phyloP scores from a whole-genome alignment of 2,329 filamentous ascomycete species.

The Scleromitrula shiraiana region DNA sequence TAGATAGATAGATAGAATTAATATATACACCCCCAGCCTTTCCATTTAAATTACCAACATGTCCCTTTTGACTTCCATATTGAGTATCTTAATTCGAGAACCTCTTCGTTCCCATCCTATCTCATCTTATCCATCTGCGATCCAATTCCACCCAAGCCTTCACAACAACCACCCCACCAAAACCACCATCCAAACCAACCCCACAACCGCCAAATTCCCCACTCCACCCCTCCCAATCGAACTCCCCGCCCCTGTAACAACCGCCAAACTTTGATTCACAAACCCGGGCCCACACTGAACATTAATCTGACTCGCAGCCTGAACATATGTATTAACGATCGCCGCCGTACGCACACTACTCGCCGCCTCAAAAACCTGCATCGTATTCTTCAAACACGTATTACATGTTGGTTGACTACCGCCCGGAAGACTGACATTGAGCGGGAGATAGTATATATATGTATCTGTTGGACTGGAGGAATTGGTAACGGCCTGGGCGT shows the following conservation, averaged over 20 bases:
- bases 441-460: constrained; percentile 78
- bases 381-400: constrained; percentile 68
- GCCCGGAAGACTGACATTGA: constrained; percentile 63
- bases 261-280: constrained; percentile 45
- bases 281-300: constrained; percentile 51
- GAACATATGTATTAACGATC: constrained; percentile 60
- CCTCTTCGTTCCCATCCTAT: too few relatives aligned
- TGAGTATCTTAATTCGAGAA: too few relatives aligned
- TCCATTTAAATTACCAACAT: too few relatives aligned
- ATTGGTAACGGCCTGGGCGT: constrained; percentile 78
- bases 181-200: not conserved
- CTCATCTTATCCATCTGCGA: too few relatives aligned
- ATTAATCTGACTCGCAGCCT: constrained; percentile 68
- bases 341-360: constrained; percentile 58
- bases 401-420: constrained; percentile 66
- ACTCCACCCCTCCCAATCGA: not conserved
- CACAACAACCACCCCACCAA: not conserved
- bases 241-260: constrained; percentile 9
- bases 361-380: constrained; percentile 69
- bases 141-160: too few relatives aligned
- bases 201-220: not conserved
- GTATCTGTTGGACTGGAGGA: constrained; percentile 58
- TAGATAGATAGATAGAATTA: too few relatives aligned
- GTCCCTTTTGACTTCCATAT: too few relatives aligned
- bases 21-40: too few relatives aligned